Conservation (phyloP, 2,329 filamentous ascomycete genomes). For the Coleophoma crateriformis region DNA sequence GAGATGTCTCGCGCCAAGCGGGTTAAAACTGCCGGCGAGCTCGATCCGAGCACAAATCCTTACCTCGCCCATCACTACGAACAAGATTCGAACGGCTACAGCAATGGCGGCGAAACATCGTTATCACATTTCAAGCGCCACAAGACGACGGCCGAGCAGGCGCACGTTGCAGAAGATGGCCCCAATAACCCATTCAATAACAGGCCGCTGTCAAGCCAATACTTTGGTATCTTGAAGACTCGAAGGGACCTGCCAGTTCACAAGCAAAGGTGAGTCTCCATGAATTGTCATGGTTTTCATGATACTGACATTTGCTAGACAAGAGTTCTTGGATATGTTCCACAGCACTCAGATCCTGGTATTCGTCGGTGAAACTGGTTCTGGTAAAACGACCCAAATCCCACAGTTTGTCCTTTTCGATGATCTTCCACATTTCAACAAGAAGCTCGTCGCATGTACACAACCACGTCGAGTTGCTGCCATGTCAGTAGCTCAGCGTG, state of each 20-base stretch:
- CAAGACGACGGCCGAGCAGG: slow-evolving; percentile 72
- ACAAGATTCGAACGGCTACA: slow-evolving; percentile 32
- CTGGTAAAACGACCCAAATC: slow-evolving; percentile 98
- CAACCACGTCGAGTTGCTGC: slow-evolving; percentile 96
- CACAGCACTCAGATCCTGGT: slow-evolving; percentile 94
- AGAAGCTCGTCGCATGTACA: slow-evolving; percentile 93
- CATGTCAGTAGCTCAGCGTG: slow-evolving; percentile 98
- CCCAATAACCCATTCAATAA: slow-evolving; percentile 84
- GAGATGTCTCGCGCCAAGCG: slow-evolving; percentile 40
- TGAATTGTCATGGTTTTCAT: neutral
- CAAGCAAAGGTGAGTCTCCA: slow-evolving; percentile 65
- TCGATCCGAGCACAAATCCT: slow-evolving; percentile 62
- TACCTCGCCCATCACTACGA: slow-evolving; percentile 90
- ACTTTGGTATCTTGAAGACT: slow-evolving; percentile 83
- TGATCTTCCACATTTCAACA: slow-evolving; percentile 79
- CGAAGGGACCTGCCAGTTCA: slow-evolving; percentile 86
- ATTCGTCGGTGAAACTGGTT: slow-evolving; percentile 98
- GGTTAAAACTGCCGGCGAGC: slow-evolving; percentile 29
- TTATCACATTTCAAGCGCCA: slow-evolving; percentile 70
- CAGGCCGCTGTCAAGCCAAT: slow-evolving; percentile 69
- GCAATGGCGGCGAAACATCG: slow-evolving; percentile 24
- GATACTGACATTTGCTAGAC: slow-evolving; percentile 38
- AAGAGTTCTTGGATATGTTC: slow-evolving; percentile 91
- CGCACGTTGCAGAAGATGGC: slow-evolving; percentile 69
- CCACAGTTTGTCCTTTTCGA: slow-evolving; percentile 98